Evolutionary conservation across 805 yeast genomes (phyloP).

Genomic region (Kurtzmaniella fragi): DNA sequence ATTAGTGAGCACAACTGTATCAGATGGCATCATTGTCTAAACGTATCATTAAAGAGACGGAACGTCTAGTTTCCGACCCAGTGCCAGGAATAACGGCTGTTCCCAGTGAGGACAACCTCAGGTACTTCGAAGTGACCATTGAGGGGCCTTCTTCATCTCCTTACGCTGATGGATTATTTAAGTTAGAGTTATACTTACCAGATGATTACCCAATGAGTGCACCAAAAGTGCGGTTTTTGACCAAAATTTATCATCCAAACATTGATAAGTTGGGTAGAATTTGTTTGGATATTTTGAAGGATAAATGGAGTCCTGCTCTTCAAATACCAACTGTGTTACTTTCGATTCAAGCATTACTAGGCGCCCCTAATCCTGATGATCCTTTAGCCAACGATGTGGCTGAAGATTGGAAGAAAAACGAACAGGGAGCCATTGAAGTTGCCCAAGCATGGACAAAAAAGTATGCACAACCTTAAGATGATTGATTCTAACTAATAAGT

Average conservation of each 20-base stretch:
- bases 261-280: slow-evolving; percentile 93
- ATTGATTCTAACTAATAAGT: not conserved
- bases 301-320: slow-evolving; percentile 97
- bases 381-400: slow-evolving; percentile 98
- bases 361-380: slow-evolving; percentile 97
- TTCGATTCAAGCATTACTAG: slow-evolving; percentile 88
- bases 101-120: slow-evolving; percentile 90
- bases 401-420: slow-evolving; percentile 89
- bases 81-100: slow-evolving; percentile 92
- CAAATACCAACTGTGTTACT: slow-evolving; percentile 90
- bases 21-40: slow-evolving; percentile 68
- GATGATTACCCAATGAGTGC: slow-evolving; percentile 98
- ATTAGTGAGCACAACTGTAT: too few relatives aligned
- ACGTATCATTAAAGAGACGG: slow-evolving; percentile 95
- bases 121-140: slow-evolving; percentile 88
- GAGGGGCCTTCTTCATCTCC: slow-evolving; percentile 92
- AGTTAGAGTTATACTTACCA: slow-evolving; percentile 82
- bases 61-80: slow-evolving; percentile 86
- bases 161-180: slow-evolving; percentile 75
- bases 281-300: slow-evolving; percentile 89
- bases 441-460: slow-evolving; percentile 73
- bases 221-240: slow-evolving; percentile 89
- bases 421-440: slow-evolving; percentile 69
- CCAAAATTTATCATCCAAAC: slow-evolving; percentile 94
- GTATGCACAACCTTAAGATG: slow-evolving; percentile 38